Evolutionary conservation across 306 rosid genomes (phyloP).

Genomic region (Glycyrrhiza uralensis): DNA sequence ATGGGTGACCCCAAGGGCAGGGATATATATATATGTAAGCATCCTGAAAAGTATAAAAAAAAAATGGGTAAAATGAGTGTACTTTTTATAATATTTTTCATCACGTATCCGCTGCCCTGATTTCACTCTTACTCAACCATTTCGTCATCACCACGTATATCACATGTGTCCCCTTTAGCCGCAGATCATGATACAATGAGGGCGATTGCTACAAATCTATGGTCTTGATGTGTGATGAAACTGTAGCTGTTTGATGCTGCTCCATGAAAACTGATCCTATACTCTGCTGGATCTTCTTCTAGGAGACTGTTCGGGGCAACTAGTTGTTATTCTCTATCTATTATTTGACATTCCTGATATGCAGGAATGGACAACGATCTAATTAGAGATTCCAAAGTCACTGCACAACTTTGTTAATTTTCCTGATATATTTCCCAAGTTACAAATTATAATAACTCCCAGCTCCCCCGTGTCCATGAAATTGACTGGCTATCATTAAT

Average conservation of each 20-base stretch:
- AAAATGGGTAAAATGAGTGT: slow-evolving; percentile 19
- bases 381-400: background rate
- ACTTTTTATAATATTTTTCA: slow-evolving; percentile 31
- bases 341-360: background rate
- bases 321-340: no score
- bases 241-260: background rate
- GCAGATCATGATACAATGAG: slow-evolving; percentile 11
- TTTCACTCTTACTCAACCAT: slow-evolving; percentile 81
- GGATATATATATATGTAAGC: slow-evolving; percentile 28
- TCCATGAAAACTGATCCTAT: slow-evolving; percentile 23
- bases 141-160: slow-evolving; percentile 72
- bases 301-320: background rate
- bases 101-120: slow-evolving; percentile 41
- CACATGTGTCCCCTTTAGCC: slow-evolving; percentile 44
- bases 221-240: background rate
- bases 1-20: slow-evolving; percentile 37
- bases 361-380: slow-evolving; percentile 6
- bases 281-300: background rate
- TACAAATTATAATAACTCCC: background rate
- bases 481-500: background rate
- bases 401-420: slow-evolving; percentile 4
- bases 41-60: slow-evolving; percentile 7
- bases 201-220: background rate
- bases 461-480: background rate
- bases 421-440: background rate